Evolutionary conservation across 2,329 filamentous ascomycete genomes (phyloP).

Genomic region (Pseudogymnoascus sp.): DNA sequence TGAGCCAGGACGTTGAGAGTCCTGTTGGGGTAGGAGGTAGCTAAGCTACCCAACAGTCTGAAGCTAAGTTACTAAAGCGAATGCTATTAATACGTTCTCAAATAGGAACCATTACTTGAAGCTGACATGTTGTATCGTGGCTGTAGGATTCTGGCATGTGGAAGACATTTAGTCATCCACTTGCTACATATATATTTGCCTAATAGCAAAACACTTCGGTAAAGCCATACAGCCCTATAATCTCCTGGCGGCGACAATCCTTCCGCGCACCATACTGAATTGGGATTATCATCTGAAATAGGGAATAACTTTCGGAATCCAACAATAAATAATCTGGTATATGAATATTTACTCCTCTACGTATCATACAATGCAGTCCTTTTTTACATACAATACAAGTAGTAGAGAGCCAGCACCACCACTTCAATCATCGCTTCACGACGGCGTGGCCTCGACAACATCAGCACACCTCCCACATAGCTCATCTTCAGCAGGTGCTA

Average conservation of each 20-base stretch:
- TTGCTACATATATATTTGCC: not conserved
- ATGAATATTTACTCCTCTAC: not conserved
- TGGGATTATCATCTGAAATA: not conserved
- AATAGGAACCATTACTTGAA: not conserved
- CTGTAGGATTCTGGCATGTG: not conserved
- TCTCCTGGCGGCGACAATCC: too few species aligned
- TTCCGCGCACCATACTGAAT: not conserved
- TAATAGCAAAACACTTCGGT: too few species aligned
- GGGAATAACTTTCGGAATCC: not conserved
- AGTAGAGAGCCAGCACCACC: constrained; percentile 4
- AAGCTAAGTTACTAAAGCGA: not conserved
- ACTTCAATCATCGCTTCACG: not conserved
- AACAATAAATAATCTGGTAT: not conserved
- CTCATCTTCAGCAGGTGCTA: constrained; percentile 54
- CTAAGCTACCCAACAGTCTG: not conserved
- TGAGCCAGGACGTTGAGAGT: not conserved
- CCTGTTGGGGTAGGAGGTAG: not conserved
- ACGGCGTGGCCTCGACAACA: constrained; percentile 40
- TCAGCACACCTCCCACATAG: constrained; percentile 69
- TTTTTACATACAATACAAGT: constrained; percentile 5
- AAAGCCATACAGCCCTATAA: too few species aligned
- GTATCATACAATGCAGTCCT: not conserved
- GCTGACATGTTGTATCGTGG: not conserved
- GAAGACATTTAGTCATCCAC: not conserved
- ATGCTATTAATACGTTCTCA: not conserved